Conservation (phyloP, 2,329 filamentous ascomycete species). For the Curvularia sp. region DNA sequence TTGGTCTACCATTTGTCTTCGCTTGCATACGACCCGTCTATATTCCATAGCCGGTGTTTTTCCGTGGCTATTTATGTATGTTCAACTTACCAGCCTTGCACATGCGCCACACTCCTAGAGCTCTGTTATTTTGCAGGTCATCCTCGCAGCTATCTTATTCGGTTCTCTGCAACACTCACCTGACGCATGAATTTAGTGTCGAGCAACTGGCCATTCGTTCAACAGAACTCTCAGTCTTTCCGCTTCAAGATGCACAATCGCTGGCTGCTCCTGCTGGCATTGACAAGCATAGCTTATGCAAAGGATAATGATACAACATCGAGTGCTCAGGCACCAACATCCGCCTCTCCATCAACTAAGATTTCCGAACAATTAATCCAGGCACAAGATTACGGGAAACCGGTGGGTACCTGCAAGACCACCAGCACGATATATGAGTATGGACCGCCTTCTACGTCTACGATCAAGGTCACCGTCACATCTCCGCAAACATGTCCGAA, state of each 20-base stretch:
- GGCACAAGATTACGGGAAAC: conserved; percentile 3
- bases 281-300: conserved; percentile 26
- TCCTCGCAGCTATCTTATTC: background rate
- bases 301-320: conserved; percentile 25
- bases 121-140: background rate
- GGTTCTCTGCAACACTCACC: conserved; percentile 27
- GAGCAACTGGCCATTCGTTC: conserved; percentile 36
- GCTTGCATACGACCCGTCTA: background rate
- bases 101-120: background rate
- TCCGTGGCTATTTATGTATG: background rate
- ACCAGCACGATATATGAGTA: conserved; percentile 14
- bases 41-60: background rate
- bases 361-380: background rate
- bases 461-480: conserved; percentile 19
- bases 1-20: background rate
- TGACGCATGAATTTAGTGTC: conserved; percentile 30
- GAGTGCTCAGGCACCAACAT: conserved; percentile 4
- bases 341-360: background rate
- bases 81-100: background rate
- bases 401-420: conserved; percentile 9
- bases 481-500: conserved; percentile 13
- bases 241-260: conserved; percentile 42
- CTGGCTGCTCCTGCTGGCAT: conserved; percentile 34
- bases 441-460: conserved; percentile 14
- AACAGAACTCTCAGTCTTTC: conserved; percentile 36